Evolutionary conservation across 2,329 filamentous ascomycete species (phyloP).

Genomic region (Sarocladiaceae sp.): DNA sequence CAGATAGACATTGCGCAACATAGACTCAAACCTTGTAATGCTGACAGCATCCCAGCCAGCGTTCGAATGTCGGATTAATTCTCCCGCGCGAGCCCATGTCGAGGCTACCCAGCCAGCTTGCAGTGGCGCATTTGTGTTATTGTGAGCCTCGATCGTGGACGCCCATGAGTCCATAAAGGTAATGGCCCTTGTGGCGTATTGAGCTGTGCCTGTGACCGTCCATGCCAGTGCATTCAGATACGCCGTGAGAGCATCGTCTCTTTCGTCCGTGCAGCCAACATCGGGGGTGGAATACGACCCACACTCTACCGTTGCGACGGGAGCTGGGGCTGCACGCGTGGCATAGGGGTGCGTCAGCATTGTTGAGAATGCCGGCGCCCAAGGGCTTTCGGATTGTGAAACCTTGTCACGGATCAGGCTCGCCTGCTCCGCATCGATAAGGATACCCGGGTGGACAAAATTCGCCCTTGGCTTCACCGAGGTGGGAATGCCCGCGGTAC

Average conservation of each 20-base stretch:
- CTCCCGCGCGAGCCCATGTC: slow-evolving; percentile 20
- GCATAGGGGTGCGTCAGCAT: background rate
- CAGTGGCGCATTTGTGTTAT: slow-evolving; percentile 20
- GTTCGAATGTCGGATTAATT: slow-evolving; percentile 21
- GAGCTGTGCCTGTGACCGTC: slow-evolving; percentile 14
- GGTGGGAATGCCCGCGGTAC: too few species aligned
- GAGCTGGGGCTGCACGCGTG: background rate
- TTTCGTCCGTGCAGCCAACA: slow-evolving; percentile 19
- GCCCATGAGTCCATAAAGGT: slow-evolving; percentile 22
- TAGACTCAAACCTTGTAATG: slow-evolving; percentile 17
- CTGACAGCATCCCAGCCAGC: slow-evolving; percentile 18
- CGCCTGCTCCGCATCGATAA: background rate
- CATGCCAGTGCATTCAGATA: slow-evolving; percentile 22
- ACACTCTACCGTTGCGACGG: slow-evolving; percentile 18
- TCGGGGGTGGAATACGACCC: slow-evolving; percentile 18
- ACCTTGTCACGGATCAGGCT: background rate
- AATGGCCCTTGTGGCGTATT: slow-evolving; percentile 20
- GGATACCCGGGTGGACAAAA: background rate
- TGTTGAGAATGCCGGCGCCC: background rate
- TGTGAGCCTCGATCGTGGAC: slow-evolving; percentile 17
- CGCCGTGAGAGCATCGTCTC: slow-evolving; percentile 20
- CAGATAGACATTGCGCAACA: slow-evolving; percentile 20
- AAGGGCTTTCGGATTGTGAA: background rate
- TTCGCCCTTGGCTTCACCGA: too few species aligned
- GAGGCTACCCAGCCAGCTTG: slow-evolving; percentile 22